Evolutionary conservation across 2,329 filamentous ascomycete species (phyloP), one percentile per base, ranked within the genome.

Genomic region (Herpotrichia juniperi): DNA sequence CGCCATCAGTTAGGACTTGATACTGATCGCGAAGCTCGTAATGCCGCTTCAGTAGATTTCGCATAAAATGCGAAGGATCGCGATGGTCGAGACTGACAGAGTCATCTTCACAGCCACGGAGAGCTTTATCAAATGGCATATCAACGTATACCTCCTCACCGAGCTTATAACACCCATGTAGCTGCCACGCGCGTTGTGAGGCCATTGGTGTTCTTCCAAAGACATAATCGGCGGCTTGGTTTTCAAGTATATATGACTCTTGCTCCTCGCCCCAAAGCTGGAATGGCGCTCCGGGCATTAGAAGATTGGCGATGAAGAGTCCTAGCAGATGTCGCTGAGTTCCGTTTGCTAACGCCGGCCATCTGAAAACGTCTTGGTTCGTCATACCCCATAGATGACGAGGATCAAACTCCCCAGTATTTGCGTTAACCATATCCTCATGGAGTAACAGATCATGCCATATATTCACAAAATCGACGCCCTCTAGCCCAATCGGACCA

Each of bases 191-290:
- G 2, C 80, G 80, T 2, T 83, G 77, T 2, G 83, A 79, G 8
- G 82, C 81, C 80, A 88, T 87, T 1, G 86, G 74, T 63, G 85
- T 82, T 59, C 86, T 81, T 17, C 86, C 86, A 63, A 84, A 88
- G 35, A 88, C 79, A 62, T 88, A 88, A 61, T 88, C 87, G 51
- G 75, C 74, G 4, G 85, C 85, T 0, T 85, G 86, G 52, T 83
- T 86, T 63, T 88, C 86, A 2, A 87, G 71, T 0, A 86, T 73
- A 59, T 87, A 87, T 54, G 84, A 85, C 0, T 81, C 82, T 68
- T 88, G 86, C 62, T 88, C 86, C 63, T 88, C 86, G 16, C 86
- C 85, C 82, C 83, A 88, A 14, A 82, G 77, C 14, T 86, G 69
- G 25, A 85, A 66, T 0, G 85, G 83, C 25, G 87, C 84, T 14